Percentiles rank a stretch among this genome's conserved stretches.
phyloP scores from a whole-genome alignment of 2,329 filamentous ascomycete genomes.

The Xylaria arbuscula region DNA sequence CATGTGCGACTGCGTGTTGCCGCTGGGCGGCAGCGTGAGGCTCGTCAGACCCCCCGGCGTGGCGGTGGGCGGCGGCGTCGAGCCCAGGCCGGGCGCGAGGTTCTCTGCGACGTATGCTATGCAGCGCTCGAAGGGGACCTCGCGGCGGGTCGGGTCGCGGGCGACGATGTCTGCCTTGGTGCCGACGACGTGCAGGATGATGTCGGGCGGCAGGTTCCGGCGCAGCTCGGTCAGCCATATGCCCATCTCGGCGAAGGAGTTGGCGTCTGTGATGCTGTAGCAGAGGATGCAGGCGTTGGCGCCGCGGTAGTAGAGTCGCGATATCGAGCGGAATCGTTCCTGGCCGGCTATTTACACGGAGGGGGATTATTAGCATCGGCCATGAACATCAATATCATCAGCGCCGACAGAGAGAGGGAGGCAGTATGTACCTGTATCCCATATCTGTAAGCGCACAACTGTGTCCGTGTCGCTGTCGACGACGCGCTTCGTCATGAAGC shows the following conservation, averaged over 20 bases:
- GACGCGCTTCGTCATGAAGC: constrained; percentile 82
- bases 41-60: constrained; percentile 51
- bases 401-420: constrained; percentile 22
- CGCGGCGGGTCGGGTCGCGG: constrained; percentile 78
- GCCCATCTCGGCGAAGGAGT: constrained; percentile 91
- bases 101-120: constrained; percentile 97
- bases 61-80: constrained; percentile 75
- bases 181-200: constrained; percentile 93
- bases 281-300: constrained; percentile 94
- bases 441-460: constrained; percentile 90
- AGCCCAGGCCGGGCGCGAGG: constrained; percentile 76
- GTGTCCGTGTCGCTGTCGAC: constrained; percentile 87
- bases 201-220: constrained; percentile 78
- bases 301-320: constrained; percentile 93
- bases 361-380: constrained; percentile 31
- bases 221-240: constrained; percentile 89
- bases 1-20: constrained; percentile 47
- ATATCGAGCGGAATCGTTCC: constrained; percentile 94
- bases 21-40: constrained; percentile 46
- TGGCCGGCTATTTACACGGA: constrained; percentile 72
- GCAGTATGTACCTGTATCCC: constrained; percentile 77
- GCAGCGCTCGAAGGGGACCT: constrained; percentile 93
- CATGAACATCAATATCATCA: neutral
- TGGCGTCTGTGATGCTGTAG: constrained; percentile 90
- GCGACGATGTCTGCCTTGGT: constrained; percentile 94